These are phyloP conservation scores for Gynostemma pentaphyllum DNA, from an alignment of 306 rosid species.

Conservation along the genomic window DNA sequence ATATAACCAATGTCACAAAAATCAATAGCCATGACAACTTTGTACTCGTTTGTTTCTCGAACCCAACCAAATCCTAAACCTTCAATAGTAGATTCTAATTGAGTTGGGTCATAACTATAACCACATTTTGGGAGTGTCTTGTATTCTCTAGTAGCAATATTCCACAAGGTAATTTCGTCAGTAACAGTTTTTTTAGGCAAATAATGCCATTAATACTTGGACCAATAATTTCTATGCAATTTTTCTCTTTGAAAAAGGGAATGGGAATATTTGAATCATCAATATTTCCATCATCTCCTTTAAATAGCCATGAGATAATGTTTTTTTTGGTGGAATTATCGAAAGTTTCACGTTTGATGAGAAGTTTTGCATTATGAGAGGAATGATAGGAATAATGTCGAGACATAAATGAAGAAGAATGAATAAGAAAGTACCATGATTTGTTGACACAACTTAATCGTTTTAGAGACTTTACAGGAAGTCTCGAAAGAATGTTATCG, in stretches of 20 bases:
- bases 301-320: background rate
- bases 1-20: no score
- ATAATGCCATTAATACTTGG: no score
- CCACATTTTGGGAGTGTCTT: background rate
- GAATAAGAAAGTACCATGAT: background rate
- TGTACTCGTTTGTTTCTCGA: no score
- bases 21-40: no score
- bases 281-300: background rate
- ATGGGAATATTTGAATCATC: background rate
- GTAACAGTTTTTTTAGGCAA: no score
- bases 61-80: no score
- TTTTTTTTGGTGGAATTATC: background rate
- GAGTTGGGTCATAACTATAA: no score
- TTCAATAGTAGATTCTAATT: no score
- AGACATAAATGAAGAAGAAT: background rate
- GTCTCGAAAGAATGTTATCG: background rate
- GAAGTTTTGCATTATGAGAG: background rate
- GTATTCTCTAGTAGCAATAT: no score
- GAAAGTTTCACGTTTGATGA: no score
- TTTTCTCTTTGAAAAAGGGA: background rate
- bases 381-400: background rate
- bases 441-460: background rate
- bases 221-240: no score
- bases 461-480: background rate
- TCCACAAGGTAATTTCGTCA: no score